A percentile compares a stretch with the other conserved stretches of the same genome.
Evolutionary conservation across 2,329 filamentous ascomycete species (phyloP).

Genomic region (Penicillium griseofulvum): DNA sequence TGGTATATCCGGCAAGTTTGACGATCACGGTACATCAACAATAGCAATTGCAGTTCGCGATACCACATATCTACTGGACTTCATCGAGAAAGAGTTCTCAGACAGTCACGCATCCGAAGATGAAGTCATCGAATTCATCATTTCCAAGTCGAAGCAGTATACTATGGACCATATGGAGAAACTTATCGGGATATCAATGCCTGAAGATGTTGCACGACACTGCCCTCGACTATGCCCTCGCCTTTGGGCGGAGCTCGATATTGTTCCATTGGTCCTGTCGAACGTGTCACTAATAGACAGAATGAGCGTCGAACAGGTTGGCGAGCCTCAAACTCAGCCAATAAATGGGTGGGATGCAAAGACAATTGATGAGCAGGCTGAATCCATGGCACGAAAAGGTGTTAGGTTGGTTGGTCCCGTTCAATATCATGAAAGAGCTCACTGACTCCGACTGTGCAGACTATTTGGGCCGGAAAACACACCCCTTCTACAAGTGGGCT

Average conservation of each 20-base stretch:
- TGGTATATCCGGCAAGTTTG: conserved; percentile 37
- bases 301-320: conserved; percentile 18
- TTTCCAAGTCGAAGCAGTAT: conserved; percentile 58
- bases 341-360: conserved; percentile 49
- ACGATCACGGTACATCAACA: conserved; percentile 49
- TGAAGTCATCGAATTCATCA: conserved; percentile 59
- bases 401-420: conserved; percentile 53
- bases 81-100: conserved; percentile 60
- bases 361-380: conserved; percentile 75
- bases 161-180: conserved; percentile 67
- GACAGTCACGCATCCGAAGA: conserved; percentile 42
- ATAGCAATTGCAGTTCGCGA: conserved; percentile 71
- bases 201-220: conserved; percentile 56
- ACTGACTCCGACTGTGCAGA: conserved; percentile 40
- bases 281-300: conserved; percentile 23
- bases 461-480: conserved; percentile 70
- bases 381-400: conserved; percentile 77
- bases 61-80: conserved; percentile 71
- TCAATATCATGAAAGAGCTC: neutral
- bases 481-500: conserved; percentile 65
- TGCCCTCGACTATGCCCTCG: conserved; percentile 66
- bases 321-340: conserved; percentile 15
- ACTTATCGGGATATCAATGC: conserved; percentile 71
- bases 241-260: conserved; percentile 73
- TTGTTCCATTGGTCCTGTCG: conserved; percentile 67